phyloP scores from a whole-genome alignment of 441 rosid species.

The Populus hybrid region DNA sequence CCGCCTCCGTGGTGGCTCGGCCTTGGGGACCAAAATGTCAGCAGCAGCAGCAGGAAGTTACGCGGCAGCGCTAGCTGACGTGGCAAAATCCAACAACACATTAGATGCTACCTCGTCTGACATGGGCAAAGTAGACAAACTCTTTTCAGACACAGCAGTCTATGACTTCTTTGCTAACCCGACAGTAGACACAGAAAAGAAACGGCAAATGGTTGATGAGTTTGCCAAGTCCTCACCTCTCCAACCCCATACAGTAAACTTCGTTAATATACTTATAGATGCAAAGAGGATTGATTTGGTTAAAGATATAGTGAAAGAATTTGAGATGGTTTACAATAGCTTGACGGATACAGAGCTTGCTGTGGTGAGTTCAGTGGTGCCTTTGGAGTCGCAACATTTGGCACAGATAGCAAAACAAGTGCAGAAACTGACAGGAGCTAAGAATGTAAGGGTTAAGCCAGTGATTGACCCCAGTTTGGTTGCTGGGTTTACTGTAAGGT shows the following conservation, averaged over 20 bases:
- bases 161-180: conserved; percentile 64
- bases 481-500: conserved; percentile 86
- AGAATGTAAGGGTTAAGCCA: conserved; percentile 82
- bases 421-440: conserved; percentile 80
- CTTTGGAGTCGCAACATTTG: conserved; percentile 67
- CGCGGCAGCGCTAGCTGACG: conserved; percentile 69
- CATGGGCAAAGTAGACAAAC: conserved; percentile 61
- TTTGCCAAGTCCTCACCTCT: conserved; percentile 41
- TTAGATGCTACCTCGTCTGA: conserved; percentile 67
- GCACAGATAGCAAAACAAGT: conserved; percentile 92
- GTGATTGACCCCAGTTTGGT: conserved; percentile 68
- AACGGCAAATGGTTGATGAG: conserved; percentile 56
- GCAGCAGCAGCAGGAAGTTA: conserved; percentile 62
- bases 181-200: conserved; percentile 39
- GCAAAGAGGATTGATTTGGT: conserved; percentile 54
- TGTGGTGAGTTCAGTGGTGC: conserved; percentile 75
- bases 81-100: conserved; percentile 56
- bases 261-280: conserved; percentile 63
- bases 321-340: conserved; percentile 61
- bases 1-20: conserved; percentile 35
- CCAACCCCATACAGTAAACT: conserved; percentile 60
- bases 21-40: conserved; percentile 50
- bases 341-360: conserved; percentile 73
- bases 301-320: conserved; percentile 68
- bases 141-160: conserved; percentile 52